Base-by-base conservation (phyloP, 495 filamentous ascomycete species). In the Astrocystis sublimbata region DNA sequence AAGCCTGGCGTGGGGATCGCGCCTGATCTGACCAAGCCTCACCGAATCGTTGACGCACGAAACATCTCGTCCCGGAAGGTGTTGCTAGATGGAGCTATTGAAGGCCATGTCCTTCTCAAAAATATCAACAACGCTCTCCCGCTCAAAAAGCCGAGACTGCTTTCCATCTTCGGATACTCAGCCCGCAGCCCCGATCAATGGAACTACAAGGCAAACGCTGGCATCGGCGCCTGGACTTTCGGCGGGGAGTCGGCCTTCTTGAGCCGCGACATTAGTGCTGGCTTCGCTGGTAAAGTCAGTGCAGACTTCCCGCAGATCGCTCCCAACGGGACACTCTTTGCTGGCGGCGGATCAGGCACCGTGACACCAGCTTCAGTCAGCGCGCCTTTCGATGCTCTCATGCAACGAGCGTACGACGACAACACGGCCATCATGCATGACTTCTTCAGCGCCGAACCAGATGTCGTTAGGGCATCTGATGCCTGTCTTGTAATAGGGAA, bases 401-500 rank as follows among this genome's bases (percentile, higher is more conserved):
- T 79, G 28, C 57, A 65, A 19, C 61, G 61, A 26, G 67, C 70
- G 2, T 64, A 69, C 5, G 69, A 72, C 2, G 85, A 86, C 54
- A 74, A 75, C 61, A 83, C 68, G 62, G 72, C 40, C 55, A 50
- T 65, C 35, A 68, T 56, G 66, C 82, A 36, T 71, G 75, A 65
- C 54, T 73, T 26, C 65, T 69, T 66, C 62, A 71, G 61, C 41
- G 8, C 59, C 3, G 57, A 63, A 4, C 64, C 70, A 12, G 49
- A 61, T 13, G 64, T 72, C 1, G 58, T 65, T 26, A 56, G 53
- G 4, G 61, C 70, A 8, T 76, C 84, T 52, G 87, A 90, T 62
- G 75, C 89, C 7, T 85, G 82, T 66, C 62, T 82, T 1, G 77
- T 86, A 0, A 81, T 86, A 51, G 75, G 80, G 54, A 86, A 83